Evolutionary conservation across 192 early-diverging fungal species (phyloP).

Genomic region (Fimicolochytrium jonesii): DNA sequence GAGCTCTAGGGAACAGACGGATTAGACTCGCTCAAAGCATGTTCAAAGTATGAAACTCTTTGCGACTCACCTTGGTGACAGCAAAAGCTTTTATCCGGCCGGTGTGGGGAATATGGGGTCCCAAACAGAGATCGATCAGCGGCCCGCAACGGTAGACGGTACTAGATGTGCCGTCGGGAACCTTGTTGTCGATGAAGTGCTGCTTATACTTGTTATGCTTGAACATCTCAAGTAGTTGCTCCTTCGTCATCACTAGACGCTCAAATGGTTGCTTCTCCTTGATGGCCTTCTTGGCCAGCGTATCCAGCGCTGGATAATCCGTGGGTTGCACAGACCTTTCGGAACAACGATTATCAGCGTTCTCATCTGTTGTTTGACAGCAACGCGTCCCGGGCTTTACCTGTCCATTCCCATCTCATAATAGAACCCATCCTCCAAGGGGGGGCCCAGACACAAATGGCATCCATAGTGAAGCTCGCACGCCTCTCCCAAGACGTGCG

Average conservation of each 20-base stretch:
- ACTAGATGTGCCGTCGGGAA: conserved; percentile 87
- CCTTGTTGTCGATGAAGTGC: conserved; percentile 86
- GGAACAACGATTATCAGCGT: not conserved
- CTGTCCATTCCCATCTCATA: conserved; percentile 91
- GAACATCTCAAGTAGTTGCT: conserved; percentile 94
- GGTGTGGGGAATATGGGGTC: conserved; percentile 94
- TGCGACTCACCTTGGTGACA: conserved; percentile 66
- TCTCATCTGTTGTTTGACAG: not conserved
- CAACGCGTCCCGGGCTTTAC: conserved; percentile 27
- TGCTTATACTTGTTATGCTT: conserved; percentile 97
- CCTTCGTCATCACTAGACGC: conserved; percentile 84
- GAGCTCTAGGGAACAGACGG: conserved; percentile 65
- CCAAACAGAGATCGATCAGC: conserved; percentile 92
- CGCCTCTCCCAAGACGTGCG: conserved; percentile 95
- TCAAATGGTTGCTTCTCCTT: conserved; percentile 96
- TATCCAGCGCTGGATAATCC: conserved; percentile 86
- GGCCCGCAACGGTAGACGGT: conserved; percentile 99
- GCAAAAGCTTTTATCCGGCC: conserved; percentile 89
- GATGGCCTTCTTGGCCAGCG: conserved; percentile 78
- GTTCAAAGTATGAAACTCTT: not conserved
- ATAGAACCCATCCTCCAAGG: conserved; percentile 92
- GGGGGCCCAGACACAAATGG: conserved; percentile 95
- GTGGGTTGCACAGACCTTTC: conserved; percentile 66
- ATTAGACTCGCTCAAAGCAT: not conserved
- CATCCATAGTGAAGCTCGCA: conserved; percentile 97